Conservation (phyloP, 495 filamentous ascomycete genomes). For the Penicillium samsonianum region DNA sequence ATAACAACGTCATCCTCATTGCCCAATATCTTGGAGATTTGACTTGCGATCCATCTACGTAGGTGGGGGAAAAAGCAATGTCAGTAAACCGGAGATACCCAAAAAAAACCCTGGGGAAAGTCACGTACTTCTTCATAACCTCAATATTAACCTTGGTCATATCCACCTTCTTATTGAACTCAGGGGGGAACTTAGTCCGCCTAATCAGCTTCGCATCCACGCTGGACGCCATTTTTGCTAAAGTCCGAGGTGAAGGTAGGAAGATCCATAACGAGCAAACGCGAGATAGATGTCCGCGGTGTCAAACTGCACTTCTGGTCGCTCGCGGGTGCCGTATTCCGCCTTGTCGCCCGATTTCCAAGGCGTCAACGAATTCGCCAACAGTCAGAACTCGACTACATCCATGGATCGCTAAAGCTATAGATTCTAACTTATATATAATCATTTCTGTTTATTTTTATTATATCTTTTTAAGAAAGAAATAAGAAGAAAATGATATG, state of each 20-base stretch:
- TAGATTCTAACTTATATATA: too few relatives aligned
- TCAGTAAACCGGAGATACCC: constrained; percentile 13
- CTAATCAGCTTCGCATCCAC: constrained; percentile 86
- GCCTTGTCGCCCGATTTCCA: too few relatives aligned
- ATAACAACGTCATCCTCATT: constrained; percentile 94
- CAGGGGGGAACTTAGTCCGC: constrained; percentile 88
- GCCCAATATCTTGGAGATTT: constrained; percentile 82
- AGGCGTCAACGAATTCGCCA: too few relatives aligned
- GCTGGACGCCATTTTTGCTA: constrained; percentile 62
- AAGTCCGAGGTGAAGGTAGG: neutral
- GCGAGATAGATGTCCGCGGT: neutral
- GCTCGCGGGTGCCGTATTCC: neutral
- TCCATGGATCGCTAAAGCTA: too few relatives aligned
- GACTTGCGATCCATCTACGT: constrained; percentile 84
- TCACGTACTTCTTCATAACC: constrained; percentile 88
- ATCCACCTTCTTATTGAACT: constrained; percentile 95
- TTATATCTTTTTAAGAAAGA: neutral
- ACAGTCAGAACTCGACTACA: too few relatives aligned
- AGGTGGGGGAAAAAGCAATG: neutral
- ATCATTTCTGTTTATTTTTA: neutral
- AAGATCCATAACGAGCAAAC: neutral
- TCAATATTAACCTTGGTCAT: constrained; percentile 95
- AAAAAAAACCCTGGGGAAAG: constrained; percentile 15
- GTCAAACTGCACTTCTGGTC: neutral
- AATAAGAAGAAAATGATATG: neutral